Evolutionary conservation across 768 basidiomycete genomes (phyloP).

Genomic region (Suillus hirtellus): DNA sequence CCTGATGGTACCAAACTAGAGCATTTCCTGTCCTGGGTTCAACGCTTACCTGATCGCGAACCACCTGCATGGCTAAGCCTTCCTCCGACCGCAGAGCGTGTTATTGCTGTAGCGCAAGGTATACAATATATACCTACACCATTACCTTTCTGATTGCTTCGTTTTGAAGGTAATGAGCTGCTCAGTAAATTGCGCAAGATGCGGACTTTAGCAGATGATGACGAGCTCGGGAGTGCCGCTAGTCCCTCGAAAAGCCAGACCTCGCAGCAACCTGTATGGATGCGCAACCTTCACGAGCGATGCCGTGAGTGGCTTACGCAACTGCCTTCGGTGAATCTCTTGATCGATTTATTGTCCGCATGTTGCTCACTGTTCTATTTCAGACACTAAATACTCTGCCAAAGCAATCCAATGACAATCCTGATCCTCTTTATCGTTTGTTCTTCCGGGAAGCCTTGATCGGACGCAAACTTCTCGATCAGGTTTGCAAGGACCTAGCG

Average conservation of each 20-base stretch:
- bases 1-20: conserved; percentile 94
- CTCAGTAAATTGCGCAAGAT: conserved; percentile 90
- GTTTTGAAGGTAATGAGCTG: conserved; percentile 67
- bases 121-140: conserved; percentile 18
- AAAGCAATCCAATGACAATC: conserved; percentile 66
- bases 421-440: conserved; percentile 85
- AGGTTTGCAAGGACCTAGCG: conserved; percentile 77
- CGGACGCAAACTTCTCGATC: conserved; percentile 73
- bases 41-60: conserved; percentile 85
- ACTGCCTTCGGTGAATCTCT: conserved; percentile 65
- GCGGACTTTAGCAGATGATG: conserved; percentile 85
- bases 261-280: conserved; percentile 90
- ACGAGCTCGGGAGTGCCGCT: conserved; percentile 52
- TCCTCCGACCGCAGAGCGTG: conserved; percentile 87
- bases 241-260: conserved; percentile 63
- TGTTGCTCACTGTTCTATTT: conserved; percentile 15
- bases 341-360: neutral
- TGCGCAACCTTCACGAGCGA: conserved; percentile 80
- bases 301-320: conserved; percentile 81
- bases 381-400: conserved; percentile 66
- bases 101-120: conserved; percentile 93
- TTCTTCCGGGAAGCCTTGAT: conserved; percentile 87
- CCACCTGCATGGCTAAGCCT: conserved; percentile 94
- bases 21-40: conserved; percentile 90
- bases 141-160: conserved; percentile 11